A percentile compares a stretch with the other conserved stretches of the same genome.
phyloP scores from a whole-genome alignment of 345 rosid species.

The Orychophragmus violaceus region DNA sequence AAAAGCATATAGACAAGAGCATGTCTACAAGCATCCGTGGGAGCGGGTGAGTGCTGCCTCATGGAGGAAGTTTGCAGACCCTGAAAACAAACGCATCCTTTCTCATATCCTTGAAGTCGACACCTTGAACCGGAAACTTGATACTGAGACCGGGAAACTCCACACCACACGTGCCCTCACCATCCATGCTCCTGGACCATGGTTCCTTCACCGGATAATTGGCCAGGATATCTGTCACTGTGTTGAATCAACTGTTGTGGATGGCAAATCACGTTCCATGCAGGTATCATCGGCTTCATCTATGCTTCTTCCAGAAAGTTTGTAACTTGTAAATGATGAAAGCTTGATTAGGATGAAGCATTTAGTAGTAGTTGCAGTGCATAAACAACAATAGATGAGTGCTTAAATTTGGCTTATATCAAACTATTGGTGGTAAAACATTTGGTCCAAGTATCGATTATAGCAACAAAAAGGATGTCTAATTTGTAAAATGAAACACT shows the following conservation, averaged over 20 bases:
- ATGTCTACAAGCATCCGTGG: constrained; percentile 94
- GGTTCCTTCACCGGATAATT: constrained; percentile 72
- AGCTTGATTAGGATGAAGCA: neutral
- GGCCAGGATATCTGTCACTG: constrained; percentile 95
- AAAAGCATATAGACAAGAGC: constrained; percentile 82
- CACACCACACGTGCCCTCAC: constrained; percentile 84
- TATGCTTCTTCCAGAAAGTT: neutral
- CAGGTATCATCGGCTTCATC: constrained; percentile 11
- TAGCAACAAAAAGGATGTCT: neutral
- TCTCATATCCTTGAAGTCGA: constrained; percentile 85
- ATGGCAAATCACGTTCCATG: constrained; percentile 69
- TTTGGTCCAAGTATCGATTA: neutral
- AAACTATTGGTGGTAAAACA: neutral
- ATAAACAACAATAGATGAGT: neutral
- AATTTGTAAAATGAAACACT: neutral
- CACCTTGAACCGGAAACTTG: constrained; percentile 68
- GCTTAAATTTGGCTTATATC: neutral
- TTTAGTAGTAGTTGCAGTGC: neutral
- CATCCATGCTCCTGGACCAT: constrained; percentile 88
- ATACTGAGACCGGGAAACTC: constrained; percentile 67
- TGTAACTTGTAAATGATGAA: neutral
- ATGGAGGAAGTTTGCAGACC: constrained; percentile 94
- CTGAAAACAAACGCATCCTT: constrained; percentile 77
- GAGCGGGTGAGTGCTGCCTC: constrained; percentile 97
- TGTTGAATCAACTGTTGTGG: constrained; percentile 82